A percentile compares a stretch with the other conserved stretches of the same genome.
Evolutionary conservation across 1,139 yeast species (phyloP).

Genomic region (Scheffersomyces lignicola): DNA sequence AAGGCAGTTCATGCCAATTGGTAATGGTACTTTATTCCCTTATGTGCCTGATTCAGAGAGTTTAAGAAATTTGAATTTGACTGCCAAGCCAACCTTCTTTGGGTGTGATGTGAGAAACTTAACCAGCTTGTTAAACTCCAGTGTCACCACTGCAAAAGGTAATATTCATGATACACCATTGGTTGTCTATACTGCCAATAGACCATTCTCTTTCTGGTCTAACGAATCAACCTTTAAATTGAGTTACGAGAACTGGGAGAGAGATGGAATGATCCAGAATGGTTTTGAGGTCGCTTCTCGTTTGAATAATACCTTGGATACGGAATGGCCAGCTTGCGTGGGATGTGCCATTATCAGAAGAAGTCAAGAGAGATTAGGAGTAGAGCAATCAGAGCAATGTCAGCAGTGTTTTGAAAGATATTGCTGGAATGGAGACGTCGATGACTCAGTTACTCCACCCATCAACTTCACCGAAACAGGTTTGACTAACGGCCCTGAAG

Average conservation of each 20-base stretch:
- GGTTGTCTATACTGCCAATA: slow-evolving; percentile 76
- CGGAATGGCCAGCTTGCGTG: slow-evolving; percentile 75
- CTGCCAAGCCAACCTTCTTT: slow-evolving; percentile 74
- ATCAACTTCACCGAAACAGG: slow-evolving; percentile 51
- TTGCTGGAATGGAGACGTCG: slow-evolving; percentile 75
- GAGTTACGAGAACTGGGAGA: slow-evolving; percentile 59
- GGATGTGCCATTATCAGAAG: slow-evolving; percentile 89
- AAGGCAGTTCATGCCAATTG: slow-evolving; percentile 66
- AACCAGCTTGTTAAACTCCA: slow-evolving; percentile 43
- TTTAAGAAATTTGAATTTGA: slow-evolving; percentile 59
- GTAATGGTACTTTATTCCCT: slow-evolving; percentile 72
- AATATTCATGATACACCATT: slow-evolving; percentile 60
- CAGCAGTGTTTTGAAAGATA: slow-evolving; percentile 66
- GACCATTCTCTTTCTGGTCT: slow-evolving; percentile 64
- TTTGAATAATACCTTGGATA: slow-evolving; percentile 69
- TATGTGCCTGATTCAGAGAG: slow-evolving; percentile 78
- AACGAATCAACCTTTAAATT: slow-evolving; percentile 75
- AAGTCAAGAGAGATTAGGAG: slow-evolving; percentile 70
- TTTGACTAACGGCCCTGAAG: slow-evolving; percentile 37
- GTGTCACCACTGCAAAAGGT: slow-evolving; percentile 20
- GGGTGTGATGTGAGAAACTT: slow-evolving; percentile 78
- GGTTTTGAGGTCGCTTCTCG: slow-evolving; percentile 81
- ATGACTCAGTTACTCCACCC: slow-evolving; percentile 20
- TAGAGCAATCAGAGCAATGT: slow-evolving; percentile 70
- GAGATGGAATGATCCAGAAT: slow-evolving; percentile 63